Conservation (phyloP, 306 rosid genomes). For the Phaseolus lunatus region DNA sequence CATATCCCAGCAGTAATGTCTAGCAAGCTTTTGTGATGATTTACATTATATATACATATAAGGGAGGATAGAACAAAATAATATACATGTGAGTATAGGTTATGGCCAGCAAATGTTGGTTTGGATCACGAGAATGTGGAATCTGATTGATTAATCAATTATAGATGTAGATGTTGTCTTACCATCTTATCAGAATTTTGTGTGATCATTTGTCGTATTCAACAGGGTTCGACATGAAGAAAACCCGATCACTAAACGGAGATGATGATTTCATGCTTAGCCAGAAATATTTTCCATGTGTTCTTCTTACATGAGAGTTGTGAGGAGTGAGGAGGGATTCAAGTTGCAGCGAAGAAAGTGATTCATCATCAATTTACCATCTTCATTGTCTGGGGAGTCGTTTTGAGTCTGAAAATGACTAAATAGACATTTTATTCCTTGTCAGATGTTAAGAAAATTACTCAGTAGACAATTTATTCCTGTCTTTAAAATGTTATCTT, state of each 20-base stretch:
- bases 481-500: constrained; percentile 4
- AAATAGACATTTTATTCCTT: neutral
- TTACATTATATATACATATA: neutral
- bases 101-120: constrained; percentile 7
- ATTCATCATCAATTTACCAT: neutral
- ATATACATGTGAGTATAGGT: constrained; percentile 20
- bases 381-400: neutral
- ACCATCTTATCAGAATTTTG: constrained; percentile 56
- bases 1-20: neutral
- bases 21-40: neutral
- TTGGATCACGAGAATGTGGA: neutral
- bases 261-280: constrained; percentile 17
- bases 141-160: constrained; percentile 40
- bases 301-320: too few relatives aligned
- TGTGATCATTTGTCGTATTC: constrained; percentile 31
- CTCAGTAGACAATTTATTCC: neutral
- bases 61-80: neutral
- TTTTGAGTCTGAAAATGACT: neutral
- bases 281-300: constrained; percentile 26
- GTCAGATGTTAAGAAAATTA: neutral
- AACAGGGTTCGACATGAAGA: constrained; percentile 20
- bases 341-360: neutral
- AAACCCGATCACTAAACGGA: neutral
- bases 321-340: neutral
- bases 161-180: constrained; percentile 49